Evolutionary conservation across 345 rosid genomes (phyloP).

Genomic region (Barbarea vulgaris): DNA sequence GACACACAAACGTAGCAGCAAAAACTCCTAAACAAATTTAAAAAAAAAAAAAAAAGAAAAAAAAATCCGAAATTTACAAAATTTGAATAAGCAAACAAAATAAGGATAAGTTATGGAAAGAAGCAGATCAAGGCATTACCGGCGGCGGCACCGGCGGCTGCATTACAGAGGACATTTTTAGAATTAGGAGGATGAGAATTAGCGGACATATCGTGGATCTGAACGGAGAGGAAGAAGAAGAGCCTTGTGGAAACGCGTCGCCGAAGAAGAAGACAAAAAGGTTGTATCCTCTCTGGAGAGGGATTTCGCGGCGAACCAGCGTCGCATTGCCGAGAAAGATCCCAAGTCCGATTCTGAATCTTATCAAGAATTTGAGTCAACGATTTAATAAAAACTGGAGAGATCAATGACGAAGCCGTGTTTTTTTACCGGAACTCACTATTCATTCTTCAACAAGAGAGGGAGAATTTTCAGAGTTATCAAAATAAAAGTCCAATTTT

Average conservation of each 20-base stretch:
- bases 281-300: slow-evolving; percentile 68
- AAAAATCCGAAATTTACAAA: not conserved
- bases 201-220: slow-evolving; percentile 51
- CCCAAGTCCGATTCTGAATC: not conserved
- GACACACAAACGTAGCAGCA: slow-evolving; percentile 92
- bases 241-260: slow-evolving; percentile 19
- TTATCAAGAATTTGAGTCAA: slow-evolving; percentile 7
- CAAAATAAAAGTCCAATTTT: not conserved
- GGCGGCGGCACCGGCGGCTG: slow-evolving; percentile 91
- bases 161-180: slow-evolving; percentile 72
- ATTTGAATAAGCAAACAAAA: not conserved
- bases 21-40: slow-evolving; percentile 62
- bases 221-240: slow-evolving; percentile 21
- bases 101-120: not conserved
- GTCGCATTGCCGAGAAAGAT: slow-evolving; percentile 70
- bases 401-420: slow-evolving; percentile 11
- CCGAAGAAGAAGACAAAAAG: slow-evolving; percentile 35
- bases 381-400: not conserved
- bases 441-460: slow-evolving; percentile 6
- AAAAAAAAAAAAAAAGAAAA: too few relatives aligned
- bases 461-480: not conserved
- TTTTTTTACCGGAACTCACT: slow-evolving; percentile 19
- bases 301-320: slow-evolving; percentile 59
- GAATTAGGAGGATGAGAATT: slow-evolving; percentile 61
- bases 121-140: slow-evolving; percentile 42